These are phyloP conservation scores for Fagopyrum homotropicum DNA, from an alignment of 148 eudicot species.

Conservation along the genomic window DNA sequence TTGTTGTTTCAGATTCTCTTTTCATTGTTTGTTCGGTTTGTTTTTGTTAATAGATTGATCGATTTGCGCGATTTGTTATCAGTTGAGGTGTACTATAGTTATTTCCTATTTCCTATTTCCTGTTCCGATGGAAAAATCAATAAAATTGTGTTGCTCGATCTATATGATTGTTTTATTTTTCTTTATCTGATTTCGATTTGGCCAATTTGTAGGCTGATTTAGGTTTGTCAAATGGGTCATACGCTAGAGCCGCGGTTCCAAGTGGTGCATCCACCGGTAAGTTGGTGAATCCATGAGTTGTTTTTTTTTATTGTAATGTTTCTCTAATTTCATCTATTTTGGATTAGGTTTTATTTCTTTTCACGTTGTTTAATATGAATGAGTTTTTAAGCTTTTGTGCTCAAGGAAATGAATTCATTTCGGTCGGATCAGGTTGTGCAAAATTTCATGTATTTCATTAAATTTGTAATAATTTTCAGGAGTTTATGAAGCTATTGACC, in stretches of 20 bases:
- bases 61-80: neutral
- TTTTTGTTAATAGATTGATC: neutral
- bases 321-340: neutral
- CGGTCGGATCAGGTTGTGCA: neutral
- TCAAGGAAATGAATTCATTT: neutral
- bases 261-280: slow-evolving; percentile 99
- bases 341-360: neutral
- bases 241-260: slow-evolving; percentile 90
- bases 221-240: slow-evolving; percentile 44
- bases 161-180: neutral
- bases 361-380: neutral
- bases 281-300: slow-evolving; percentile 7
- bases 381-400: neutral
- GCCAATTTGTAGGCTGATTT: slow-evolving; percentile 54
- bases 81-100: no score
- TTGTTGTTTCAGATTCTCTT: neutral
- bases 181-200: neutral
- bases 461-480: slow-evolving; percentile 37
- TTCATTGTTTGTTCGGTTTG: neutral
- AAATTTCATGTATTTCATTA: neutral
- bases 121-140: neutral
- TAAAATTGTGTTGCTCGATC: neutral
- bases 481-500: slow-evolving; percentile 85
- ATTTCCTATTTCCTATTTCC: no score
- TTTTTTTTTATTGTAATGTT: no score